Base-by-base conservation (phyloP, 176 grass and related monocot genomes). In the Carex scoparia region DNA sequence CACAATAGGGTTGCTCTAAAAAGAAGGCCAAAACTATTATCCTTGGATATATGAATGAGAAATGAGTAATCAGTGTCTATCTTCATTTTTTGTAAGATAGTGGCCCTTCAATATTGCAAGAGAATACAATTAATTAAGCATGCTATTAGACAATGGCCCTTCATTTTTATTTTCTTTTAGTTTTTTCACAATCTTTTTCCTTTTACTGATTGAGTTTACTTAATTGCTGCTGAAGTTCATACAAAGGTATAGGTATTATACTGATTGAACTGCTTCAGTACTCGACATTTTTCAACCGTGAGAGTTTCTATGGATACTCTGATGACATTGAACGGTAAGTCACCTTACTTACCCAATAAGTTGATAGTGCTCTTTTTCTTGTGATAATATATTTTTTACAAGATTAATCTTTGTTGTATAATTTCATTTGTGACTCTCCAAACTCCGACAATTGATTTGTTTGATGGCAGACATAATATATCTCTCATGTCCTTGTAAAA, bases 291-390 rank as follows among this genome's bases (percentile, higher is more conserved):
- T 92, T 92, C 79, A 86, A 53, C 64, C 85, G 85, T n/a, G 83
- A 92, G 18, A 89, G 74, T 77, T 86, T 87, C 28, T 18, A 69
- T 84, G 91, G 91, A 59, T 92, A 92, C 65, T 73, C 91, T 23
- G 91, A 92, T 86, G 91, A 92, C 68, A 90, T 87, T 84, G 91
- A 87, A 61, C 69, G 85, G 85, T 90, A 79, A 84, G 91, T 72
- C 81, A 31, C 42, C 48, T 33, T 35, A 69, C 10, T 38, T 38
- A 40, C 66, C 33, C 60, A 84, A 64, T 23, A 85, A 60, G 66
- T 70, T 55, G 61, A 69, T 57, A 31, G 3, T 87, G 4, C 38
- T 84, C 23, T 31, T 30, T 59, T 78, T 60, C 79, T 28, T 60
- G 53, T 86, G 7, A 33, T 48, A 49, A 68, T 40, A 40, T 84